Evolutionary conservation across 176 grass and related monocot genomes (phyloP), one percentile per base, ranked within the genome.

Genomic region (Bromus sterilis): DNA sequence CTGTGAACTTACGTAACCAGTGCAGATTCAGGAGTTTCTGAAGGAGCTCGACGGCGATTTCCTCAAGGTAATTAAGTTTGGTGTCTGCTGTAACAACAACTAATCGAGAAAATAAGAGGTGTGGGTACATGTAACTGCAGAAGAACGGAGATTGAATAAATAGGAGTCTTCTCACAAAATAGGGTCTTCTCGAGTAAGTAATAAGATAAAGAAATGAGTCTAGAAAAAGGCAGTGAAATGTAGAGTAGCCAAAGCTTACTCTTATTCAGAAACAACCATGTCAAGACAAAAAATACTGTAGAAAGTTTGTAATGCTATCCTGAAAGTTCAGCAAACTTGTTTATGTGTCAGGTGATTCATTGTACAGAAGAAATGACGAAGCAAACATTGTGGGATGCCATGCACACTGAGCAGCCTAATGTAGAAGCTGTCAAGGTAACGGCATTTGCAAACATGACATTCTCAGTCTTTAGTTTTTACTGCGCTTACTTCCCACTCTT

Each of bases 321-420:
- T 37, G 41, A 80, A 40, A 57, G 3, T 63, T 77, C 23, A 85
- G 16, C n/a, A 82, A 48, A 35, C 71, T 39, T 46, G 39, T 62
- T 18, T 18, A 70, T 71, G 34, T 56, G 41, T 77, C 71, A 98
- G 95, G 88, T 95, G 60, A 89, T 98, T 64, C 87, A 88, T 82
- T 98, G 92, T 74, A 98, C 95, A 60, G 88, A 98, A 89, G 84
- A 98, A 87, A 98, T 98, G 95, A 89, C 39, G 58, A 86, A 86
- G 76, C 70, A 94, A 85, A 87, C 92, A 29, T 83, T 98, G 48
- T 95, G 92, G 90, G 88, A 95, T 76, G 92, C 86, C 75, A 87
- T 95, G 85, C 95, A 98, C 32, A 86, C 75, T 81, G 92, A 94
- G 42, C 95, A 93, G 77, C 72, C 81, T 78, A 81, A 91, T 74